Percentiles rank a stretch among this genome's conserved stretches.
Evolutionary conservation across 345 rosid genomes (phyloP).

Genomic region (Arabidopsis suecica): DNA sequence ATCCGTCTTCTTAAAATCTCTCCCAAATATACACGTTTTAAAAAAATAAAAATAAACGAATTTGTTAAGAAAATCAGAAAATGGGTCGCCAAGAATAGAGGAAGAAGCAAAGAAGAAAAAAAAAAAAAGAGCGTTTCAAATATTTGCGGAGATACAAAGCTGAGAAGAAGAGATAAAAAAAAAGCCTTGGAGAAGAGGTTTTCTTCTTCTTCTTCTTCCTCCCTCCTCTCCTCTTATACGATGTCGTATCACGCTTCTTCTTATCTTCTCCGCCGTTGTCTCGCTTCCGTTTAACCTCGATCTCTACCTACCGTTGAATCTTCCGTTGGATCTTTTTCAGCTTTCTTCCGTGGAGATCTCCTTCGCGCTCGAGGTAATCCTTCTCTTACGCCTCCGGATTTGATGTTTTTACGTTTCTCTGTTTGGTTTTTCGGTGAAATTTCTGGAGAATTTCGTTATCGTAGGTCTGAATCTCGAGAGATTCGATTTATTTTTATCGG

Average conservation of each 20-base stretch:
- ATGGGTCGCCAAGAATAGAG: conserved; percentile 43
- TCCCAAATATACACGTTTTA: conserved; percentile 26
- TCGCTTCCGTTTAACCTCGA: conserved; percentile 34
- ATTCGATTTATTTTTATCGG: conserved; percentile 33
- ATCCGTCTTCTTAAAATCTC: neutral
- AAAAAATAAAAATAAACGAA: conserved; percentile 9
- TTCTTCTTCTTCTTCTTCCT: conserved; percentile 25
- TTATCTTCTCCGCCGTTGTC: conserved; percentile 17
- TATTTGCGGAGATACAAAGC: conserved; percentile 50
- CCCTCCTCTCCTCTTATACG: conserved; percentile 26
- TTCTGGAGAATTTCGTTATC: conserved; percentile 11
- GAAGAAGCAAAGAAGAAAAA: conserved; percentile 6
- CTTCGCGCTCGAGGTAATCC: conserved; percentile 39
- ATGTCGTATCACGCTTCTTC: conserved; percentile 8
- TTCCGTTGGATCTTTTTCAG: conserved; percentile 2
- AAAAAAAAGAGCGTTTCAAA: conserved; percentile 39
- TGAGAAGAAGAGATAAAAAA: neutral
- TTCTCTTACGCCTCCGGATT: neutral
- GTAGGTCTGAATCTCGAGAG: conserved; percentile 19
- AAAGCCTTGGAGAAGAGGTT: conserved; percentile 53
- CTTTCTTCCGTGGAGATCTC: conserved; percentile 35
- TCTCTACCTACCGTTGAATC: conserved; percentile 22
- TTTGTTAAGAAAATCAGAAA: conserved; percentile 18
- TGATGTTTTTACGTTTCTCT: neutral
- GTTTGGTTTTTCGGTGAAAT: conserved; percentile 12